phyloP scores from a whole-genome alignment of 2,329 filamentous ascomycete species.

The Ophiostoma populinum region DNA sequence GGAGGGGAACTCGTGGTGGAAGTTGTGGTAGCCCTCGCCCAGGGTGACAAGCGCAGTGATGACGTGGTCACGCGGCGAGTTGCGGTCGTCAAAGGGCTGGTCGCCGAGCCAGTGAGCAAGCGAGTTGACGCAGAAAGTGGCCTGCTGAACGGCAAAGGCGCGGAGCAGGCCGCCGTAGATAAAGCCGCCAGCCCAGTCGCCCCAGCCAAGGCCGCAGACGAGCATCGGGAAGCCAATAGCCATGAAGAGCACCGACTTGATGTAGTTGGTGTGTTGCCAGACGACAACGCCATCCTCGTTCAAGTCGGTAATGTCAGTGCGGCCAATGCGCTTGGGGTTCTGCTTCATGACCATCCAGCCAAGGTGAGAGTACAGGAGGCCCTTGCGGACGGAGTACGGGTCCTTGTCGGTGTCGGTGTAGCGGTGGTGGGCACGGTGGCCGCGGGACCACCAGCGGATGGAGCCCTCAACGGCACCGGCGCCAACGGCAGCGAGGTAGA shows the following conservation, averaged over 20 bases:
- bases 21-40: conserved; percentile 81
- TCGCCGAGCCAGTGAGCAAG: conserved; percentile 83
- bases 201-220: conserved; percentile 63
- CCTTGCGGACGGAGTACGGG: conserved; percentile 81
- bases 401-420: conserved; percentile 90
- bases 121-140: conserved; percentile 86
- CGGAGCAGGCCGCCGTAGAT: conserved; percentile 74
- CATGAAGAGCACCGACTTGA: conserved; percentile 65
- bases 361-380: conserved; percentile 65
- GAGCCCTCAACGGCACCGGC: conserved; percentile 75
- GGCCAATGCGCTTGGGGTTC: conserved; percentile 76
- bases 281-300: conserved; percentile 75
- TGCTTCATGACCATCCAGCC: conserved; percentile 93
- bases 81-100: conserved; percentile 83
- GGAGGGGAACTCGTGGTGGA: conserved; percentile 87
- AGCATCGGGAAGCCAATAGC: conserved; percentile 58
- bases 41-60: conserved; percentile 74
- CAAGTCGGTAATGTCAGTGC: conserved; percentile 74
- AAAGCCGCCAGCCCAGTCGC: conserved; percentile 67
- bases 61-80: conserved; percentile 76
- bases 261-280: conserved; percentile 77
- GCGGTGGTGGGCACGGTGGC: conserved; percentile 75
- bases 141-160: conserved; percentile 81
- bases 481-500: conserved; percentile 67
- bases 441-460: conserved; percentile 76